These are phyloP conservation scores for Fennellomyces sp. DNA, from an alignment of 371 early-diverging fungal genomes.

Conservation along the genomic window DNA sequence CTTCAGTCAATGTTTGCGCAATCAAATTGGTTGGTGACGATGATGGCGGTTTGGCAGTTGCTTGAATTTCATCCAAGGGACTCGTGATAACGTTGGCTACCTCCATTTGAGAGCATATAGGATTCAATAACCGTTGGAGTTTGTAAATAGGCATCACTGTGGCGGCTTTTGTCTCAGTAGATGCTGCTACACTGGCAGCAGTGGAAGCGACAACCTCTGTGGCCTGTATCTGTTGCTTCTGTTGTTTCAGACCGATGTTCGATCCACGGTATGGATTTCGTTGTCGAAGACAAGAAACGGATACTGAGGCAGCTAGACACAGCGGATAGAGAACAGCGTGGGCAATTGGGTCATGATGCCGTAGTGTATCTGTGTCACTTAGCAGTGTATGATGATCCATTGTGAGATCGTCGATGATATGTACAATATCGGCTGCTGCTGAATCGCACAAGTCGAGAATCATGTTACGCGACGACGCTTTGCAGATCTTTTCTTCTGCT, in stretches of 20 bases:
- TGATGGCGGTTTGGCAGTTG: not conserved
- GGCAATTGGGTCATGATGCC: not conserved
- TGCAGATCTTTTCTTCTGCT: too few relatives aligned
- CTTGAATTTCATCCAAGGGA: slow-evolving; percentile 9
- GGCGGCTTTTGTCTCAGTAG: not conserved
- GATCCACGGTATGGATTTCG: not conserved
- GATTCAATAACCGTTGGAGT: slow-evolving; percentile 10
- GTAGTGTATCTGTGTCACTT: not conserved
- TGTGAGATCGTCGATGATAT: slow-evolving; percentile 11
- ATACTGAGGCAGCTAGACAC: slow-evolving; percentile 12
- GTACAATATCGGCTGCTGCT: slow-evolving; percentile 19
- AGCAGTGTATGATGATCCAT: slow-evolving; percentile 7
- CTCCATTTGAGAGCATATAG: slow-evolving; percentile 15
- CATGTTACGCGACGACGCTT: not conserved
- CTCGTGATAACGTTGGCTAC: slow-evolving; percentile 6
- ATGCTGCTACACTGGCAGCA: not conserved
- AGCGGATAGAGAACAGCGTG: slow-evolving; percentile 12
- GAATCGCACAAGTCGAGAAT: slow-evolving; percentile 17
- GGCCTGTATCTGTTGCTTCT: not conserved
- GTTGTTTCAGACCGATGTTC: not conserved
- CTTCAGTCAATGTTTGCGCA: not conserved
- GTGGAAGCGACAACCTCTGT: not conserved
- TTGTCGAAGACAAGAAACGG: not conserved
- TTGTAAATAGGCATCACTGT: slow-evolving; percentile 13
- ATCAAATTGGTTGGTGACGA: not conserved